Evolutionary conservation across 2,329 filamentous ascomycete genomes (phyloP), one percentile per base, ranked within the genome.

Genomic region (Colletotrichum sansevieriae): DNA sequence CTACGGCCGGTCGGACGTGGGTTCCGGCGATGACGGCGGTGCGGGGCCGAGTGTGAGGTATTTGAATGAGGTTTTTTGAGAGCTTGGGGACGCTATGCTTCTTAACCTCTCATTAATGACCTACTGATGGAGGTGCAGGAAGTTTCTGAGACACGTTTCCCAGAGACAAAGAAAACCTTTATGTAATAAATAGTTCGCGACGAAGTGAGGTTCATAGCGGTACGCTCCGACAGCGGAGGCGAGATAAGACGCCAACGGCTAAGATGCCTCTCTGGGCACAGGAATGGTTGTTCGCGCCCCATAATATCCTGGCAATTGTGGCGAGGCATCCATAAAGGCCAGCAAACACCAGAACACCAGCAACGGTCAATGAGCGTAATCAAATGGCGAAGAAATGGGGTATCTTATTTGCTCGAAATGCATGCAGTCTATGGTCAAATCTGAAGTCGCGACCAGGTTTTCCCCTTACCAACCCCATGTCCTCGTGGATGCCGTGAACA

Each of bases 381-480:
- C 15, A 4, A 61, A 33, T 7, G 13, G 25, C 7, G 22, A 56
- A 46, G 15, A 39, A 15, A 10, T 56, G 18, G 66, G 66, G 66
- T 69, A 69, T 69, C 66, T 55, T 61, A 7, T 47, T 56, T 66
- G 35, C 62, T 67, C 12, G 6, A 69, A 69, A 69, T 44, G 29
- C 66, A 66, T 22, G 13, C 51, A 25, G 41, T 44, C 41, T 43
- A 35, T 20, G 20, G 25, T 35, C 22, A 39, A 37, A 7, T 47
- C 22, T 56, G n/a, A 15, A 49, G 41, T 11, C 25, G 37, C 25
- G 52, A 29, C 11, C 11, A 39, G 11, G 1, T 12, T 13, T 25
- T 49, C 35, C 44, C 12, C 15, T 25, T 83, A 98, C 95, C 95
- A 98, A 70, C 95, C 97, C 96, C 96, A 98, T 12, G 95, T 98